A percentile compares a stretch with the other conserved stretches of the same genome.
Conservation (phyloP, 257 asterid species). For the Solanum pennellii region DNA sequence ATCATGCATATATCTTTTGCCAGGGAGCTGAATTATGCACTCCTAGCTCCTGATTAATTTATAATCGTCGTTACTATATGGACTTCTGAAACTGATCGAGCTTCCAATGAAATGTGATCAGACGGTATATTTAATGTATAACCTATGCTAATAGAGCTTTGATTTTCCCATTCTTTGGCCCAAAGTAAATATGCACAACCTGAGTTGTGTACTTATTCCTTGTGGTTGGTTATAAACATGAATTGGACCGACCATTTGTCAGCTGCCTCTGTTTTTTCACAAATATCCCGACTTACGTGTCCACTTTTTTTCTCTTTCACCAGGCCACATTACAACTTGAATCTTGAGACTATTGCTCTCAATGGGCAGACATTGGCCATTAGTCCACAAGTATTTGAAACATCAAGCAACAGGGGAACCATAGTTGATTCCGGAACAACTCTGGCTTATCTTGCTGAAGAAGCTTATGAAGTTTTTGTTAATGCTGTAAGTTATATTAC, state of each 20-base stretch:
- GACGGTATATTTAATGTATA: neutral
- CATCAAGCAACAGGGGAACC: constrained; percentile 68
- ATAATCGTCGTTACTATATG: neutral
- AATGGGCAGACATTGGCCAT: constrained; percentile 76
- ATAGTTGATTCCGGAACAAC: constrained; percentile 97
- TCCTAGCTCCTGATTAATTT: neutral
- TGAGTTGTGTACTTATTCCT: neutral
- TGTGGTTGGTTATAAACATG: neutral
- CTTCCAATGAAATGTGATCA: neutral
- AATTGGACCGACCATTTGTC: neutral
- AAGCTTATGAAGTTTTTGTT: constrained; percentile 73
- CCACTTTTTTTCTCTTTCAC: neutral
- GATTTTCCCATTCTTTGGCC: neutral
- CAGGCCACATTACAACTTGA: constrained; percentile 94
- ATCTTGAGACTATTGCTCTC: constrained; percentile 73
- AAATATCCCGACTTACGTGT: neutral
- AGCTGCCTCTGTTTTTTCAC: neutral
- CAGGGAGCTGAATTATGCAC: neutral
- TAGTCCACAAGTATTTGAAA: constrained; percentile 60
- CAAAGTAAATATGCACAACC: neutral
- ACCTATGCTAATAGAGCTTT: neutral
- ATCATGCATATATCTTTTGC: neutral
- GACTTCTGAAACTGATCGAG: neutral
- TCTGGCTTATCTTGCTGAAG: constrained; percentile 84
- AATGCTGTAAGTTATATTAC: constrained; percentile 48